Percentiles rank a stretch among this genome's conserved stretches.
Conservation (phyloP, 108 stramenopile species). For the Stephanodiscus triporus region DNA sequence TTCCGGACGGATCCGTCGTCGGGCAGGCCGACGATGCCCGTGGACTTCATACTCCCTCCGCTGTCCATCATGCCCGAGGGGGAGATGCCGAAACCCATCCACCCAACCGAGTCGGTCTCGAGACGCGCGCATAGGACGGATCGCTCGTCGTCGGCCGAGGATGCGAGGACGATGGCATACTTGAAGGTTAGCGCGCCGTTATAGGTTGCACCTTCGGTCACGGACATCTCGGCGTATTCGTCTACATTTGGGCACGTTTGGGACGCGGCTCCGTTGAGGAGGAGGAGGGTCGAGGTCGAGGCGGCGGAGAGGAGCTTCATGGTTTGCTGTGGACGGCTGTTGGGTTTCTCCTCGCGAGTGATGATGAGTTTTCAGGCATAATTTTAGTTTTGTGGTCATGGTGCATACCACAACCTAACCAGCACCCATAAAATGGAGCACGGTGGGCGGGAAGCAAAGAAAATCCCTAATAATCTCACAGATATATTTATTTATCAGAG, state of each 20-base stretch:
- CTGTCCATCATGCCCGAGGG: slow-evolving; percentile 29
- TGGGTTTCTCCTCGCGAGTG: too few species aligned
- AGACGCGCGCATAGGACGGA: slow-evolving; percentile 20
- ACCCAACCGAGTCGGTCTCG: slow-evolving; percentile 5
- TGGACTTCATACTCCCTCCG: background rate
- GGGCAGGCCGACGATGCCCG: too few species aligned
- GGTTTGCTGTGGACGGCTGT: background rate
- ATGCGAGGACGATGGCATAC: slow-evolving; percentile 12
- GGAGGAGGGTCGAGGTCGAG: background rate
- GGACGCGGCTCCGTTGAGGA: background rate
- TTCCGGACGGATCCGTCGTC: slow-evolving; percentile 33
- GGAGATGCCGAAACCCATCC: slow-evolving; percentile 34
- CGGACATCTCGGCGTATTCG: background rate
- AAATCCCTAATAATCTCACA: too few species aligned
- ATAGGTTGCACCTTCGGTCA: background rate
- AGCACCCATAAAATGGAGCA: too few species aligned
- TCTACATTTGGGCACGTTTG: slow-evolving; percentile 1
- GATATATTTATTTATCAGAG: too few species aligned
- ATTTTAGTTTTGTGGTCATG: too few species aligned
- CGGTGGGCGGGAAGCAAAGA: too few species aligned
- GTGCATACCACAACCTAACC: too few species aligned
- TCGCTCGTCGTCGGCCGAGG: slow-evolving; percentile 10
- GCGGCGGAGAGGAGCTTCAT: slow-evolving; percentile 12
- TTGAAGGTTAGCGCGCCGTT: slow-evolving; percentile 2
- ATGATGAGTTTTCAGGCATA: too few species aligned